Conservation (phyloP, 2,329 filamentous ascomycete species). For the Diaporthe amygdali region DNA sequence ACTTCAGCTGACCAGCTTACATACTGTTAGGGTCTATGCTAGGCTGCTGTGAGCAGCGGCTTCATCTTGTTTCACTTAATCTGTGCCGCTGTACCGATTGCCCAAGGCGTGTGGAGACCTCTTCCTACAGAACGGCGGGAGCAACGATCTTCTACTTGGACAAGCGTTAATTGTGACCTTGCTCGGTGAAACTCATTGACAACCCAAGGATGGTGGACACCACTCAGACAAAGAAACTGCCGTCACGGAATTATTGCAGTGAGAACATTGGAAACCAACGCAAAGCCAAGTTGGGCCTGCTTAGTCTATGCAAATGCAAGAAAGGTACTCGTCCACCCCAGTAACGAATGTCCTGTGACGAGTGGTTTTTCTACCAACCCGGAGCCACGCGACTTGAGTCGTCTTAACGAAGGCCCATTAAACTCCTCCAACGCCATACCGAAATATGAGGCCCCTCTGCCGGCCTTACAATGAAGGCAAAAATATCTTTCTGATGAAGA, state of each 20-base stretch:
- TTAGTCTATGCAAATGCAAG: not conserved
- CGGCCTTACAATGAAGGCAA: not conserved
- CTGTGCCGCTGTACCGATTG: not conserved
- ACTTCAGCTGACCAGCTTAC: too few species aligned
- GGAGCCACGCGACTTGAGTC: not conserved
- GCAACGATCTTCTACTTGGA: not conserved
- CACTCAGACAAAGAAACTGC: not conserved
- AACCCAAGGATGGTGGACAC: not conserved
- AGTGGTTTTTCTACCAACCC: not conserved
- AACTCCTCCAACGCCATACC: constrained; percentile 4
- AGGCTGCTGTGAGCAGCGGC: too few species aligned
- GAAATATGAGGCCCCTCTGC: not conserved
- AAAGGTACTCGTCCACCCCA: not conserved
- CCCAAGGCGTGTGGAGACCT: not conserved
- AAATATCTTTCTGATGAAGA: not conserved
- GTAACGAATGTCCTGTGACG: not conserved
- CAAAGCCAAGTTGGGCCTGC: not conserved
- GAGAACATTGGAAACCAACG: not conserved
- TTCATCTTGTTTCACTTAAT: too few species aligned
- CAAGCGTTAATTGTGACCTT: not conserved
- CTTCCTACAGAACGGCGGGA: not conserved
- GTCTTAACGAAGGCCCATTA: not conserved
- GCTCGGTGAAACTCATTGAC: not conserved
- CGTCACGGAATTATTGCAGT: not conserved
- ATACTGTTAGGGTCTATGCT: too few species aligned